Evolutionary conservation across 148 eudicot genomes (phyloP).

Genomic region (Rhododendron henanense): DNA sequence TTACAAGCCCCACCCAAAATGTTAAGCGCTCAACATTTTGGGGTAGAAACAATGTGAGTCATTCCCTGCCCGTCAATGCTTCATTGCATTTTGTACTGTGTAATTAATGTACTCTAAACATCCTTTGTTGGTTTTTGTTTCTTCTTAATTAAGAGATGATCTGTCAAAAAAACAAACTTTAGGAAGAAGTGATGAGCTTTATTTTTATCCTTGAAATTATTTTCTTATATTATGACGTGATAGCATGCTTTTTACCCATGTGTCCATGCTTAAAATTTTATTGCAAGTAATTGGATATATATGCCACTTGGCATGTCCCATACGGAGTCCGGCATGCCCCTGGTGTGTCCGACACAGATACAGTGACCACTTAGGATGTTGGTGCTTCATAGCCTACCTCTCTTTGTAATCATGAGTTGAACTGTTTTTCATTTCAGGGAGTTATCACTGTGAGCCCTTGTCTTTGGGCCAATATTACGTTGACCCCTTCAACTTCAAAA

Average conservation of each 20-base stretch:
- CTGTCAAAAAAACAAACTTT: not conserved
- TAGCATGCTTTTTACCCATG: not conserved
- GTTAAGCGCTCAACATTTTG: slow-evolving; percentile 71
- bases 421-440: not conserved
- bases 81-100: not conserved
- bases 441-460: not conserved
- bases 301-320: not conserved
- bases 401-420: not conserved
- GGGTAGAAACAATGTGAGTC: slow-evolving; percentile 81
- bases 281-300: not conserved
- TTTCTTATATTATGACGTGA: not conserved
- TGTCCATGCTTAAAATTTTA: not conserved
- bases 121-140: not conserved
- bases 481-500: not conserved
- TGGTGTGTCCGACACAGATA: not conserved
- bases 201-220: not conserved
- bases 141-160: not conserved
- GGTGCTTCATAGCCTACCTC: not conserved
- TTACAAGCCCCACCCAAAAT: slow-evolving; percentile 38
- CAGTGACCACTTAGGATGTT: not conserved
- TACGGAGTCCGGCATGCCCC: not conserved
- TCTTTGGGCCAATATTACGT: not conserved
- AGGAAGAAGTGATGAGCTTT: not conserved
- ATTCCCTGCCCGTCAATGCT: not conserved
- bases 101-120: not conserved